phyloP scores from a whole-genome alignment of 345 rosid genomes.

The Rubroshorea leprosula region DNA sequence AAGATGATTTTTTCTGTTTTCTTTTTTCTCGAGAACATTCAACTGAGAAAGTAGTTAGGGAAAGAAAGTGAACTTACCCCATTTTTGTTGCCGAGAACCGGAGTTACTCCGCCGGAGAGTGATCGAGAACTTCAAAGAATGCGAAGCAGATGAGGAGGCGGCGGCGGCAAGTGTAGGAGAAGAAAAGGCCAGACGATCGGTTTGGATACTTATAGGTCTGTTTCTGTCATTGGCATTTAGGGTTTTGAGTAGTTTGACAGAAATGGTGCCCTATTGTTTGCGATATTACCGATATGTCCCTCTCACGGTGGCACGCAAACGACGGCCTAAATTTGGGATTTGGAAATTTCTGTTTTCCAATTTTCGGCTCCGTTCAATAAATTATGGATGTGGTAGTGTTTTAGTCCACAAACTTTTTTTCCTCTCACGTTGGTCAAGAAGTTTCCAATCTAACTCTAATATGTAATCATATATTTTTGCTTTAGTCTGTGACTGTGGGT shows the following conservation, averaged over 20 bases:
- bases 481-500: no score
- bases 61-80: constrained; percentile 19
- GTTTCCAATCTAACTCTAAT: no score
- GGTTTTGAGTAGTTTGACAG: not conserved
- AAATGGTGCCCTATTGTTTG: not conserved
- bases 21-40: not conserved
- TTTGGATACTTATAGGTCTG: not conserved
- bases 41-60: not conserved
- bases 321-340: not conserved
- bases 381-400: not conserved
- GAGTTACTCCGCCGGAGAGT: not conserved
- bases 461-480: no score
- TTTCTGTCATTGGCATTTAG: not conserved
- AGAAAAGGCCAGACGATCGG: not conserved
- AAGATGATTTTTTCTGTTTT: no score
- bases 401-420: not conserved
- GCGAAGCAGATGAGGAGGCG: no score
- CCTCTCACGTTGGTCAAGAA: not conserved
- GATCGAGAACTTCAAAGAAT: not conserved
- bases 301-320: no score
- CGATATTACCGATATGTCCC: not conserved
- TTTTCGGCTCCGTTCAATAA: no score
- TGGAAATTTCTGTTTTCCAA: no score
- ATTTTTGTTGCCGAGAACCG: constrained; percentile 8
- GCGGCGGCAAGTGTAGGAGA: not conserved